Evolutionary conservation across 345 rosid genomes (phyloP).

Genomic region (Salix udensis): DNA sequence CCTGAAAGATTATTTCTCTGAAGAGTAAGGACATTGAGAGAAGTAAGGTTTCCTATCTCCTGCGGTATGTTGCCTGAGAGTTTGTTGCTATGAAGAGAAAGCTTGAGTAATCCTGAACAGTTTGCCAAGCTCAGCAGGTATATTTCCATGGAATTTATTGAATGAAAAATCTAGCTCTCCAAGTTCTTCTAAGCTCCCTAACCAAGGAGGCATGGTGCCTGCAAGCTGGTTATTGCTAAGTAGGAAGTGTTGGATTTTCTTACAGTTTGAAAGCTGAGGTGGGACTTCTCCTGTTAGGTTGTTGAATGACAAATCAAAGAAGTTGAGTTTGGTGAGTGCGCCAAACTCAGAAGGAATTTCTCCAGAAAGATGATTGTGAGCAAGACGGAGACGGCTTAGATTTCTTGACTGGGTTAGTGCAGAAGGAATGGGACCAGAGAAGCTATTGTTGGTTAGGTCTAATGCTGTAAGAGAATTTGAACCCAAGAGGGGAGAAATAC

Average conservation of each 20-base stretch:
- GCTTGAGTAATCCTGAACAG: conserved; percentile 60
- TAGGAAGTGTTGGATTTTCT: conserved; percentile 58
- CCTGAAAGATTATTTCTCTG: conserved; percentile 76
- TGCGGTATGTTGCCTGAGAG: conserved; percentile 60
- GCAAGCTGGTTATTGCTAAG: conserved; percentile 55
- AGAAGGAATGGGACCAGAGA: conserved; percentile 60
- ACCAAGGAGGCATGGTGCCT: conserved; percentile 66
- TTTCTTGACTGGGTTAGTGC: conserved; percentile 49
- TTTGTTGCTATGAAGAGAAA: conserved; percentile 58
- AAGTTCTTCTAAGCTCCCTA: conserved; percentile 54
- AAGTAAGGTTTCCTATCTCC: conserved; percentile 60
- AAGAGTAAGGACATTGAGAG: conserved; percentile 73
- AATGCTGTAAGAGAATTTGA: conserved; percentile 53
- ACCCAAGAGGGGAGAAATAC: conserved; percentile 60
- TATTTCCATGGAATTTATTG: conserved; percentile 53
- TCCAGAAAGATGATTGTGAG: conserved; percentile 60
- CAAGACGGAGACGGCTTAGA: conserved; percentile 67
- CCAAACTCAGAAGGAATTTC: conserved; percentile 57
- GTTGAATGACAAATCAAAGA: conserved; percentile 76
- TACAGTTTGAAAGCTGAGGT: conserved; percentile 36
- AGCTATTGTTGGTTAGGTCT: conserved; percentile 76
- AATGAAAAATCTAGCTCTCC: conserved; percentile 84
- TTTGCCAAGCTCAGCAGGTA: conserved; percentile 65
- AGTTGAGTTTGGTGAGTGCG: conserved; percentile 49
- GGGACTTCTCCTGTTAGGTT: conserved; percentile 50